These are phyloP conservation scores for Monosporascus ibericus DNA, from an alignment of 2,329 filamentous ascomycete species.

Conservation along the genomic window DNA sequence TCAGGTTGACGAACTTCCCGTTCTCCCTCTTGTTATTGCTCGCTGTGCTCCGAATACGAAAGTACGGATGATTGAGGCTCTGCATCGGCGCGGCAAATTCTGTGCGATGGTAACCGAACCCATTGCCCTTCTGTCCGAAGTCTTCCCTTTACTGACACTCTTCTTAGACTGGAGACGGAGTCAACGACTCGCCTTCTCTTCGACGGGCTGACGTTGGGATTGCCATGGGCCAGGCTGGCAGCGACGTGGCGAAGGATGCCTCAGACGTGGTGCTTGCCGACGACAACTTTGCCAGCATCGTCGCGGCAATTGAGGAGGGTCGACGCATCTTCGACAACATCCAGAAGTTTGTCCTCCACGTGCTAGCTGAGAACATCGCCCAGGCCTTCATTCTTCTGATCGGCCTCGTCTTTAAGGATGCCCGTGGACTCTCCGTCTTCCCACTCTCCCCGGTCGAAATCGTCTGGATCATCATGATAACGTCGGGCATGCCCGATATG, in stretches of 20 bases:
- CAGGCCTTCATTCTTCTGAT: conserved; percentile 65
- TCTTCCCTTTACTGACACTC: no score
- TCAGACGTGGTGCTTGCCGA: conserved; percentile 66
- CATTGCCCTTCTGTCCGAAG: not conserved
- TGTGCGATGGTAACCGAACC: conserved; percentile 51
- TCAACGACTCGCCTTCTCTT: conserved; percentile 67
- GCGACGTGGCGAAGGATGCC: conserved; percentile 57
- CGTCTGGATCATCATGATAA: conserved; percentile 78
- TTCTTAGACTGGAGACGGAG: conserved; percentile 58
- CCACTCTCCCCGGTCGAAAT: conserved; percentile 71
- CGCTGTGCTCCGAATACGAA: conserved; percentile 66
- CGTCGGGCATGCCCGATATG: conserved; percentile 69
- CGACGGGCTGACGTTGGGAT: conserved; percentile 67
- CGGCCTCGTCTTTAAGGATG: conserved; percentile 67
- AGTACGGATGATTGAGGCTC: conserved; percentile 67
- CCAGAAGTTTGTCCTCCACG: conserved; percentile 66
- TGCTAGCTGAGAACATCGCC: conserved; percentile 65
- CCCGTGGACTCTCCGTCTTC: conserved; percentile 59
- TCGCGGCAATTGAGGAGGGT: conserved; percentile 66
- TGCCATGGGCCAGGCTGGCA: conserved; percentile 53
- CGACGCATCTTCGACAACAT: conserved; percentile 70
- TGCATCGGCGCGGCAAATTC: conserved; percentile 59
- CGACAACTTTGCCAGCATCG: conserved; percentile 68
- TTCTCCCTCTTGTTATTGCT: conserved; percentile 62
- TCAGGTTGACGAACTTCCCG: conserved; percentile 57